Base-by-base conservation (phyloP, 1,284 basidiomycete genomes). In the Cerioporus squamosus region DNA sequence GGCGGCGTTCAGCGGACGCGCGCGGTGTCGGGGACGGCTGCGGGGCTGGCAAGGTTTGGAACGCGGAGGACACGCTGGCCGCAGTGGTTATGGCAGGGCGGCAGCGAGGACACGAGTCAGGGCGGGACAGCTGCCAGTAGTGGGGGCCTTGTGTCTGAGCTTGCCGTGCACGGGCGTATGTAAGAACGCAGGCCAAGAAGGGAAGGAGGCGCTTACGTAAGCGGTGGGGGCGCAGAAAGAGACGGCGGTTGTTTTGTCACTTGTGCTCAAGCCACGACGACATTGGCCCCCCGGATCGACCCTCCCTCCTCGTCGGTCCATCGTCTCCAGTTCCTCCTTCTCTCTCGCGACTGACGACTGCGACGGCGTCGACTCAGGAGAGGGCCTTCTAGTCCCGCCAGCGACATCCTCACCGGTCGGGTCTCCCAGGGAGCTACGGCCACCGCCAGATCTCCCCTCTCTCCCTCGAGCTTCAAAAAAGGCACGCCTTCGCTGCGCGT, bases 401-500 rank as follows among this genome's bases (percentile, higher is more conserved):
- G 66, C 62, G 66, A 64, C 68, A 64, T 67, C 72, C 70, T 67
- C 62, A 61, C 61, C 62, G 64, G 70, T 68, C 61, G 60, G 61
- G 65, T n/a, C 24, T 24, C 15, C 26, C 23, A 69, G 68, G 63
- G 59, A 60, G 64, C 59, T 43, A 53, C 52, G 58, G 66, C 53
- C 66, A 57, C 62, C 57, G 66, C 60, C 64, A 72, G 73, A 72
- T 72, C 70, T 74, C 73, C 74, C 68, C 73, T 75, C 72, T 72
- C 70, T 59, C 55, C 61, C 47, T 64, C 66, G 67, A 69, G 66
- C 67, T 69, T 70, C 70, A 69, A 71, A 91, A 91, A 91, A 91
- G 89, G 90, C 90, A 92, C 90, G 90, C 90, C 90, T 92, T 92
- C 81, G 87, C 80, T 92, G 90, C 81, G 90, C 90, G 90, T 92